Base-by-base conservation (phyloP, 1,284 basidiomycete genomes). In the Cryptococcus sp. region DNA sequence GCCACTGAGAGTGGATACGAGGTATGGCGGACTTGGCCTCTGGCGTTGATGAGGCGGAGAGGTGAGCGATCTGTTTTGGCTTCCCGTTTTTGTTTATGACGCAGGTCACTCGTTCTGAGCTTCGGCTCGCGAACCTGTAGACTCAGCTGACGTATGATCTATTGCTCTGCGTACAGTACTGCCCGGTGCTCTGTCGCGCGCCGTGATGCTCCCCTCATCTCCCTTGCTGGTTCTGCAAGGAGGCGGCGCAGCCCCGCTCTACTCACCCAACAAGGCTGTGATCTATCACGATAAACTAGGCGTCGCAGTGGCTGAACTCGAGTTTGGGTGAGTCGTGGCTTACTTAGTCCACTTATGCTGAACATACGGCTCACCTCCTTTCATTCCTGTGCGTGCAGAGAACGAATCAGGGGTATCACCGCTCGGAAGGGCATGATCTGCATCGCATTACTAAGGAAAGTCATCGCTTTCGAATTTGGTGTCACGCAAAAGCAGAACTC, bases 181-280 rank as follows among this genome's bases (percentile, higher is more conserved):
- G 8, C 67, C 72, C 1, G 91, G 91, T 16, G 93, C 91, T 0
- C 82, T 97, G 3, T 82, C 87, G 17, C 82, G 86, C 44, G 90
- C 87, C 3, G 82, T 91, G 4, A 90, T 91, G 1, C 80, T 93
- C 54, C 91, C 93, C 68, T 83, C 86, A 22, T 89, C 91, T 3
- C 93, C 92, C 59, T 81, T 97, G 35, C 80, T 96, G 47, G 93
- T 93, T 73, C 85, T 97, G 42, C 84, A 95, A 64, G 93, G 93
- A 49, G 93, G 93, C 50, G 92, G 93, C 31, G 82, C 86, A 51
- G 89, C 88, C 72, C 93, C 93, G n/a, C 83, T 91, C 6, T 97
- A 93, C 78, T 88, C 93, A 27, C 91, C 90, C 25, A 97, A 97
- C 81, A 97, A 96, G 81, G 90, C 93, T 48, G 84, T 96, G 56